Conservation (phyloP, 805 yeast species). For the Alloascoidea africana region DNA sequence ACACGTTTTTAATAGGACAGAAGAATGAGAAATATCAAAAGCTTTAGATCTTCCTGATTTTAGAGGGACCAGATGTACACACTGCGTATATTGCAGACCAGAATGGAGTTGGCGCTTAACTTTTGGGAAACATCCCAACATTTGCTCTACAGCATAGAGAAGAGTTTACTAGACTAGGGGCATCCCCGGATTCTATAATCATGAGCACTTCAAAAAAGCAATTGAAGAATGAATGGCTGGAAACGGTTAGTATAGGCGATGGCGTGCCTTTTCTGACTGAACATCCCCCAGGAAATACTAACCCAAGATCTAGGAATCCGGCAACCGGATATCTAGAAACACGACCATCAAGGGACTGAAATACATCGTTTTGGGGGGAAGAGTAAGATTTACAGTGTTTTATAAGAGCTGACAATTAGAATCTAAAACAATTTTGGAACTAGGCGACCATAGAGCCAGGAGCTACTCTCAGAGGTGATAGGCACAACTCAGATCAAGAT, state of each 20-base stretch:
- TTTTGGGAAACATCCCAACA: too few relatives aligned
- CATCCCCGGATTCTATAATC: too few relatives aligned
- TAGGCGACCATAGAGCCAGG: conserved; percentile 3
- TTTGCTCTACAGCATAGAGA: too few relatives aligned
- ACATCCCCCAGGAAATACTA: not conserved
- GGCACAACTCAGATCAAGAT: conserved; percentile 15
- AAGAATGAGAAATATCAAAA: too few relatives aligned
- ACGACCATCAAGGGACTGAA: conserved; percentile 20
- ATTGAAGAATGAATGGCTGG: not conserved
- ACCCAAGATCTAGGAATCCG: conserved; percentile 17
- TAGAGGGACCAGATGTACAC: too few relatives aligned
- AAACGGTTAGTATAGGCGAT: not conserved
- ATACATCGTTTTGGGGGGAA: conserved; percentile 21
- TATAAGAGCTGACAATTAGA: conserved; percentile 6
- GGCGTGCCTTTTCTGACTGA: not conserved
- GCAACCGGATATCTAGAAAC: conserved; percentile 18
- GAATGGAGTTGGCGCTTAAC: too few relatives aligned
- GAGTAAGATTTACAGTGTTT: conserved; percentile 10
- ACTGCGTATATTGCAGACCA: too few relatives aligned
- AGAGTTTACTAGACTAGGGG: too few relatives aligned
- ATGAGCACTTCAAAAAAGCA: not conserved
- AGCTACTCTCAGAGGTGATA: conserved; percentile 30
- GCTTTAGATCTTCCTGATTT: too few relatives aligned
- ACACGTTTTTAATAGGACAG: too few relatives aligned
- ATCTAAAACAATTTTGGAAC: not conserved